phyloP scores from a whole-genome alignment of 345 rosid species.

The Linum usitatissimum region DNA sequence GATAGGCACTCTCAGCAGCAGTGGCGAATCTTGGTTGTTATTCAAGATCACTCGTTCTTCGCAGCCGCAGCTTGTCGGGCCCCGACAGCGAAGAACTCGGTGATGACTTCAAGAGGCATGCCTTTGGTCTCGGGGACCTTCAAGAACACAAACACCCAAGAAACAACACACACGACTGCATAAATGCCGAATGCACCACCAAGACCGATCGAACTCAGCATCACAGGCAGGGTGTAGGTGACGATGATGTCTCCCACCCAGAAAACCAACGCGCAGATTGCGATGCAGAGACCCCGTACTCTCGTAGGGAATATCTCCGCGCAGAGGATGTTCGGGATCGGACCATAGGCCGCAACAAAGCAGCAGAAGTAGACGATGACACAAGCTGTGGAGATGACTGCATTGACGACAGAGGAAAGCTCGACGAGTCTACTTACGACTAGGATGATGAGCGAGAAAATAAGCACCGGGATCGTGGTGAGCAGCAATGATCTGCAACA shows the following conservation, averaged over 20 bases:
- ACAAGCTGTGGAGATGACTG: conserved; percentile 65
- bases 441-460: conserved; percentile 52
- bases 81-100: conserved; percentile 89
- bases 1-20: too few species aligned
- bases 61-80: conserved; percentile 47
- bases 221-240: conserved; percentile 76
- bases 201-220: conserved; percentile 72
- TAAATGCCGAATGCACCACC: conserved; percentile 67
- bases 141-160: conserved; percentile 76
- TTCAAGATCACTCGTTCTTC: conserved; percentile 27
- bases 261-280: conserved; percentile 76
- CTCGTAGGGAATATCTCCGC: conserved; percentile 97
- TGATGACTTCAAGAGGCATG: conserved; percentile 96
- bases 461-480: conserved; percentile 70
- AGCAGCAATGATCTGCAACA: conserved; percentile 63
- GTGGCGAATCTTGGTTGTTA: too few species aligned
- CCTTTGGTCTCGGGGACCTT: conserved; percentile 98
- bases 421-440: conserved; percentile 43
- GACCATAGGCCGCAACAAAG: conserved; percentile 80
- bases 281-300: conserved; percentile 95
- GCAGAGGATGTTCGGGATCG: conserved; percentile 90
- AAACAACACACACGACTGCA: conserved; percentile 61
- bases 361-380: conserved; percentile 82
- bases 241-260: conserved; percentile 85
- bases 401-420: conserved; percentile 42